A percentile compares a stretch with the other conserved stretches of the same genome.
Evolutionary conservation across 495 filamentous ascomycete genomes (phyloP).

Genomic region (Sporormia fimetaria): DNA sequence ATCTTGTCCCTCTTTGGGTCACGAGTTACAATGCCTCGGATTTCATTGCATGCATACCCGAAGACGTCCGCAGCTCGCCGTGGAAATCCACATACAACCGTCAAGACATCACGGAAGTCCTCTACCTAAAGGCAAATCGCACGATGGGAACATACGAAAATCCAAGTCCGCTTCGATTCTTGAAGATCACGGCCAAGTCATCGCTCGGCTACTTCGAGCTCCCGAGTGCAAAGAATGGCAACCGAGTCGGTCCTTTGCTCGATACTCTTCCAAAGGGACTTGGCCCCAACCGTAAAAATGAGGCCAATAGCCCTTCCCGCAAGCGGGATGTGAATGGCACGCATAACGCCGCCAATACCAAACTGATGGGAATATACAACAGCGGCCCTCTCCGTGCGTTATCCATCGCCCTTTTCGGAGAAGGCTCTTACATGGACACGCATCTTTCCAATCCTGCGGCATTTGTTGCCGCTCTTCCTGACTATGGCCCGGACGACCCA

Average conservation of each 20-base stretch:
- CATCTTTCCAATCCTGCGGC: neutral
- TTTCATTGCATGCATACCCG: constrained; percentile 6
- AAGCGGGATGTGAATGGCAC: neutral
- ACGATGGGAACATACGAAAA: too few relatives aligned
- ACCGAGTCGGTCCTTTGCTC: constrained; percentile 2
- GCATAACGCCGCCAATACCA: neutral
- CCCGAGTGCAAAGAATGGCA: neutral
- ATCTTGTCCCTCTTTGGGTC: neutral
- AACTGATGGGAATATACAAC: neutral
- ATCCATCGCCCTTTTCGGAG: constrained; percentile 4
- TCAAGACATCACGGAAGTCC: constrained; percentile 4
- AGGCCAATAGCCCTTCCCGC: neutral
- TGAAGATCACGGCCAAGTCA: neutral
- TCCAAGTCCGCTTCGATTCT: too few relatives aligned
- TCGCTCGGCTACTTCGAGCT: constrained; percentile 12
- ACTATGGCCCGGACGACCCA: too few relatives aligned
- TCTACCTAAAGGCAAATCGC: constrained; percentile 3
- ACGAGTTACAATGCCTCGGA: neutral
- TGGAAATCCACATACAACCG: constrained; percentile 8
- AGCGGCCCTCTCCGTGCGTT: constrained; percentile 2
- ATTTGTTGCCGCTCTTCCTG: neutral
- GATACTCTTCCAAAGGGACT: neutral
- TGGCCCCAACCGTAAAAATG: neutral
- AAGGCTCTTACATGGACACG: constrained; percentile 2
- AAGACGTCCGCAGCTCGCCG: neutral